Conservation (phyloP, 1,284 basidiomycete genomes). For the Fistulinella staudtii region DNA sequence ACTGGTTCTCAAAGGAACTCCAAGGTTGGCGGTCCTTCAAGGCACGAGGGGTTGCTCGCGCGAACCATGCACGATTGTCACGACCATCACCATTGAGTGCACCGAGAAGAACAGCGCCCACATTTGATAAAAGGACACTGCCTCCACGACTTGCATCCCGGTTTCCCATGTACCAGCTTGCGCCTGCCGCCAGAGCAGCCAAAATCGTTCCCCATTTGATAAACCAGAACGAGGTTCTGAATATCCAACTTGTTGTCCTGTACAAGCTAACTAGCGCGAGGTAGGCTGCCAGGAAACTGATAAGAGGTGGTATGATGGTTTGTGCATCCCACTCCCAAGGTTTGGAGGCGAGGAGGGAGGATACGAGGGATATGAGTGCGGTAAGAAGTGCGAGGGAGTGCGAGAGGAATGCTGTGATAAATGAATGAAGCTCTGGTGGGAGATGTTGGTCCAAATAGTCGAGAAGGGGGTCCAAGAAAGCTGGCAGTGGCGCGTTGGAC, state of each 20-base stretch:
- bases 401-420: slow-evolving; percentile 49
- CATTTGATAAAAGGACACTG: slow-evolving; percentile 36
- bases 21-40: slow-evolving; percentile 44
- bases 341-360: slow-evolving; percentile 45
- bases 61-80: slow-evolving; percentile 27
- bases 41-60: slow-evolving; percentile 26
- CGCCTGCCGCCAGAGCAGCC: slow-evolving; percentile 45
- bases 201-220: slow-evolving; percentile 71
- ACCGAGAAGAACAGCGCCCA: slow-evolving; percentile 43
- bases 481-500: slow-evolving; percentile 28
- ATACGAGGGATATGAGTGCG: slow-evolving; percentile 46
- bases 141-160: slow-evolving; percentile 32
- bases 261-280: slow-evolving; percentile 68
- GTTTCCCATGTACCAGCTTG: slow-evolving; percentile 50
- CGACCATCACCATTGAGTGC: slow-evolving; percentile 41
- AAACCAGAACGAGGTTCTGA: slow-evolving; percentile 62
- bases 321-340: slow-evolving; percentile 63
- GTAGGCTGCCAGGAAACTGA: slow-evolving; percentile 68
- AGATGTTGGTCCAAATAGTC: slow-evolving; percentile 51
- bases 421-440: slow-evolving; percentile 51
- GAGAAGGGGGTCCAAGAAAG: slow-evolving; percentile 49
- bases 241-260: slow-evolving; percentile 69
- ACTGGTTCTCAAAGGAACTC: slow-evolving; percentile 62
- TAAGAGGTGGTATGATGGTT: slow-evolving; percentile 65
- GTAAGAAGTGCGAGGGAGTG: slow-evolving; percentile 49